These are phyloP conservation scores for Tolypocladium cylindrosporum DNA, from an alignment of 2,329 filamentous ascomycete species.

Conservation along the genomic window DNA sequence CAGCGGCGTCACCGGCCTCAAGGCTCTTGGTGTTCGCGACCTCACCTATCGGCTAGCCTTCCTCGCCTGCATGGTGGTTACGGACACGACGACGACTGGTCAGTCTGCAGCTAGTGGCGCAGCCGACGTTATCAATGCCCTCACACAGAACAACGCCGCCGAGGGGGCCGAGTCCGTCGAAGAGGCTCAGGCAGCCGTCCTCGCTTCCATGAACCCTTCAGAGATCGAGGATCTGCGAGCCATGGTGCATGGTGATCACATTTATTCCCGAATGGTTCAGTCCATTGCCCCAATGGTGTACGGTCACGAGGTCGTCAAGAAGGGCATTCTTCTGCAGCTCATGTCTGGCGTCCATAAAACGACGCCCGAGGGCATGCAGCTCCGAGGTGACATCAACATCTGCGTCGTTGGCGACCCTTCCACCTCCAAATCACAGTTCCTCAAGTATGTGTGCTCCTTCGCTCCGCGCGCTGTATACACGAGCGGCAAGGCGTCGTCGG, in stretches of 20 bases:
- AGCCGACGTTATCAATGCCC: slow-evolving; percentile 72
- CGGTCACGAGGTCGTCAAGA: slow-evolving; percentile 95
- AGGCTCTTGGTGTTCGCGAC: slow-evolving; percentile 87
- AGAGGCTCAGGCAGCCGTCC: slow-evolving; percentile 75
- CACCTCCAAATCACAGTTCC: slow-evolving; percentile 94
- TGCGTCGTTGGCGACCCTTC: slow-evolving; percentile 96
- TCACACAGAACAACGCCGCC: slow-evolving; percentile 52
- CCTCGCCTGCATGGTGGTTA: slow-evolving; percentile 89
- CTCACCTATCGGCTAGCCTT: slow-evolving; percentile 95
- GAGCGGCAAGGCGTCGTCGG: slow-evolving; percentile 93
- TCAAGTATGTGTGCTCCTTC: slow-evolving; percentile 96
- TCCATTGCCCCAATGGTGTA: slow-evolving; percentile 96
- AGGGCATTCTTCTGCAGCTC: slow-evolving; percentile 84
- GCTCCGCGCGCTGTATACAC: slow-evolving; percentile 96
- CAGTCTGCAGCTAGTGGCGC: slow-evolving; percentile 54
- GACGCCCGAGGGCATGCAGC: slow-evolving; percentile 87
- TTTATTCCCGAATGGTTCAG: slow-evolving; percentile 85
- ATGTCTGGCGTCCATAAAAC: slow-evolving; percentile 93
- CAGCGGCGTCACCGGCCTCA: slow-evolving; percentile 76
- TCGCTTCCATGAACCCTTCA: slow-evolving; percentile 72
- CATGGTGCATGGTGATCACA: slow-evolving; percentile 93
- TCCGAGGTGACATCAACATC: slow-evolving; percentile 97
- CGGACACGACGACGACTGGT: slow-evolving; percentile 73
- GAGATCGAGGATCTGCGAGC: slow-evolving; percentile 87
- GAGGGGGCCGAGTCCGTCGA: slow-evolving; percentile 67